Percentiles rank a stretch among this genome's conserved stretches.
Evolutionary conservation across 2,329 filamentous ascomycete species (phyloP).

Genomic region (Curvularia sp.): DNA sequence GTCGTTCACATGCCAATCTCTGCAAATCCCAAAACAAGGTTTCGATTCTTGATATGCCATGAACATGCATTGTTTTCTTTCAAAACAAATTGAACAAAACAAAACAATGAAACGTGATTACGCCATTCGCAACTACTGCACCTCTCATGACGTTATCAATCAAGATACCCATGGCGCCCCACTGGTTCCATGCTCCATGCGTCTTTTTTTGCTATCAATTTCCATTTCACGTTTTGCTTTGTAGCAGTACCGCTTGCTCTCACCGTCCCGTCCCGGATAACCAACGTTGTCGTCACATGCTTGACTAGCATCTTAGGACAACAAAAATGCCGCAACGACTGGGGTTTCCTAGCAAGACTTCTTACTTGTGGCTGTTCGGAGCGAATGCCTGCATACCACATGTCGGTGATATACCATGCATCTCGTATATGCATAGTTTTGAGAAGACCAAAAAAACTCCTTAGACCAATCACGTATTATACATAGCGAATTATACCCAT

Average conservation of each 20-base stretch:
- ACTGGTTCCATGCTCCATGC: neutral
- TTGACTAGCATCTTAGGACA: neutral
- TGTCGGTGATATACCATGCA: no score
- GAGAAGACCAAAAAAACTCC: neutral
- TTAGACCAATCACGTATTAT: slow-evolving; percentile 4
- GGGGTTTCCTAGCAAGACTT: no score
- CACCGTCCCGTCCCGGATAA: neutral
- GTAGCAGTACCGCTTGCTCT: neutral
- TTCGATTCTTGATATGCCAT: neutral
- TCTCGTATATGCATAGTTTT: no score
- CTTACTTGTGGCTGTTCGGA: neutral
- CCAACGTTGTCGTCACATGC: neutral
- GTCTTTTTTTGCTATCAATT: neutral
- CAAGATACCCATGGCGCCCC: neutral
- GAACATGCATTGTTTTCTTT: neutral
- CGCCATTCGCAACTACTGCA: neutral
- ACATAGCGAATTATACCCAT: neutral
- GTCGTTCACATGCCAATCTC: neutral
- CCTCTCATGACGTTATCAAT: neutral
- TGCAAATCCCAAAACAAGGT: neutral
- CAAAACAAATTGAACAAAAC: neutral
- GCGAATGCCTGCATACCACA: no score
- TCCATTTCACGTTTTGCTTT: neutral
- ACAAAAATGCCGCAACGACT: no score
- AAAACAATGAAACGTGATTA: neutral